Conservation (phyloP, 345 rosid genomes). For the Arabidopsis arenosa region DNA sequence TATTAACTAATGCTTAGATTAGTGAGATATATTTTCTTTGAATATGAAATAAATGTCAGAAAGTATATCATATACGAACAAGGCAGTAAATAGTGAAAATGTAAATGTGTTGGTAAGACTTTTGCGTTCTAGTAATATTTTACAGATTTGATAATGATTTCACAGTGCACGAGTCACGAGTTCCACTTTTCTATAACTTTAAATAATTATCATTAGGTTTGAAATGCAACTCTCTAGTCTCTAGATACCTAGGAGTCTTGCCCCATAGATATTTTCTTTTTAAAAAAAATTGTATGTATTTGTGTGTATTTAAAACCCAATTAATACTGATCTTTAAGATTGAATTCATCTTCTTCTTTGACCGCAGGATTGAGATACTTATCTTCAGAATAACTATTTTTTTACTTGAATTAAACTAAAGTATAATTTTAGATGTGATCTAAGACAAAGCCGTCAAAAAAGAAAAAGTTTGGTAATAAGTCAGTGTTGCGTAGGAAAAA, state of each 20-base stretch:
- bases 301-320: neutral
- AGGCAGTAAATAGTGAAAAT: neutral
- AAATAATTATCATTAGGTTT: slow-evolving; percentile 8
- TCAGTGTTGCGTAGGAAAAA: slow-evolving; percentile 26
- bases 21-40: neutral
- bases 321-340: neutral
- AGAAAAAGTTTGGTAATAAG: slow-evolving; percentile 16
- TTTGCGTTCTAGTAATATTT: neutral
- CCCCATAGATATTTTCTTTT: neutral
- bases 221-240: neutral
- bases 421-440: neutral
- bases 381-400: neutral
- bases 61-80: no score
- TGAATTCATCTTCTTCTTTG: neutral
- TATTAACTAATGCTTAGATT: no score
- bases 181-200: slow-evolving; percentile 4
- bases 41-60: neutral
- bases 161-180: slow-evolving; percentile 12
- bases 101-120: slow-evolving; percentile 5
- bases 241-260: slow-evolving; percentile 12
- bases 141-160: neutral
- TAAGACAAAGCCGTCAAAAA: slow-evolving; percentile 12
- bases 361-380: neutral
- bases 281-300: neutral
- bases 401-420: no score